A percentile compares a stretch with the other conserved stretches of the same genome.
Conservation (phyloP, 768 basidiomycete genomes). For the Lyophyllum decastes region DNA sequence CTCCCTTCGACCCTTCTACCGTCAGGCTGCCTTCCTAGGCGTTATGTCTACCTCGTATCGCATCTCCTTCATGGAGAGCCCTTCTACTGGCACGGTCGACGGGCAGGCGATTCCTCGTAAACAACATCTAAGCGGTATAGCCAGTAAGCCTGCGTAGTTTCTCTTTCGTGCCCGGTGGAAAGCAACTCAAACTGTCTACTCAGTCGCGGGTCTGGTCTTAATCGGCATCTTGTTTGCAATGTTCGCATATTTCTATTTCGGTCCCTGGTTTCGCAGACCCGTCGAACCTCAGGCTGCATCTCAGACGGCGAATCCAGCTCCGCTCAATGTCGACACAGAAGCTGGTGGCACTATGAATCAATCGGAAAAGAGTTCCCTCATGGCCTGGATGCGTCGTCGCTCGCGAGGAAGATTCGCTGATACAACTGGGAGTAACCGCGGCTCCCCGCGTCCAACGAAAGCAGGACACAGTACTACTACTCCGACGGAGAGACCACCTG, state of each 20-base stretch:
- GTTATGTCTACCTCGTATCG: too few species aligned
- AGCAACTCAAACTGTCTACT: not conserved
- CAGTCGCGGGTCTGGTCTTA: slow-evolving; percentile 24
- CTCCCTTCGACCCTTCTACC: too few species aligned
- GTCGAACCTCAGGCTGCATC: not conserved
- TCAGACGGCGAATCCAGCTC: not conserved
- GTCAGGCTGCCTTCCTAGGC: too few species aligned
- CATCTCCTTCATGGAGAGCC: too few species aligned
- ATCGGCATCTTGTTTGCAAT: slow-evolving; percentile 21
- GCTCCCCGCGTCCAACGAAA: not conserved
- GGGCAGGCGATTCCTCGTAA: too few species aligned
- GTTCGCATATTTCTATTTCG: slow-evolving; percentile 27
- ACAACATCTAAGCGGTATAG: not conserved
- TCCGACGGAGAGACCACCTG: slow-evolving; percentile 1
- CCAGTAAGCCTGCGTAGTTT: not conserved
- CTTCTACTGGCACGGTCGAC: too few species aligned
- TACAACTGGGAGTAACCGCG: slow-evolving; percentile 10
- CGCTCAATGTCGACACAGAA: slow-evolving; percentile 10
- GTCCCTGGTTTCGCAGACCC: slow-evolving; percentile 14
- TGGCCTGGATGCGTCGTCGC: slow-evolving; percentile 28
- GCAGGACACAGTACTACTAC: not conserved
- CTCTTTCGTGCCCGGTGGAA: not conserved
- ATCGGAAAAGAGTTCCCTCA: slow-evolving; percentile 17
- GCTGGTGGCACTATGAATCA: slow-evolving; percentile 10
- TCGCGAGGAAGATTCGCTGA: slow-evolving; percentile 28